Evolutionary conservation across 139 green algal genomes (phyloP).

Genomic region (Volvox reticuliferus): DNA sequence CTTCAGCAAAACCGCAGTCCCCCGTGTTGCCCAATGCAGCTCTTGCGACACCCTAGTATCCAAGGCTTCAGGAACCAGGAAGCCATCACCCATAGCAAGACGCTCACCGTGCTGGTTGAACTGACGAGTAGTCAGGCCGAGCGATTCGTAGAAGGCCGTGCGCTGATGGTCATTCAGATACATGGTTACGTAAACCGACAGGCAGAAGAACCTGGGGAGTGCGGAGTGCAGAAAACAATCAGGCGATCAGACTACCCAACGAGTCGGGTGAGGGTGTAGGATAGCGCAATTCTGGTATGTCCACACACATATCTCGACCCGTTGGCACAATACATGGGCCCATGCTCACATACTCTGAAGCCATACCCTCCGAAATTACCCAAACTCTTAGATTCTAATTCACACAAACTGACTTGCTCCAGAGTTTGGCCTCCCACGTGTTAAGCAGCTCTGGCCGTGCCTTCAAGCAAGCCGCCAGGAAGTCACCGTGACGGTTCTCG

Average conservation of each 20-base stretch:
- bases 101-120: constrained; percentile 90
- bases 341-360: too few relatives aligned
- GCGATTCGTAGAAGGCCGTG: constrained; percentile 90
- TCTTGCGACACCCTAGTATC: too few relatives aligned
- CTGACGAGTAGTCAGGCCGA: constrained; percentile 92
- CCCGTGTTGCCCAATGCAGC: too few relatives aligned
- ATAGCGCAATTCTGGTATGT: too few relatives aligned
- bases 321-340: too few relatives aligned
- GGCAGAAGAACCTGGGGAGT: constrained; percentile 95
- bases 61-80: too few relatives aligned
- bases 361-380: too few relatives aligned
- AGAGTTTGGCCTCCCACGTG: constrained; percentile 80
- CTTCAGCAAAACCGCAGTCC: too few relatives aligned
- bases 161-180: constrained; percentile 98
- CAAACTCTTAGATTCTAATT: too few relatives aligned
- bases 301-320: too few relatives aligned
- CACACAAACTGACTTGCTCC: constrained; percentile 68
- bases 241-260: background rate
- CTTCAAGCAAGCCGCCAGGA: constrained; percentile 96
- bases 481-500: constrained; percentile 86
- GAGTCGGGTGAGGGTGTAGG: background rate
- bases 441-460: constrained; percentile 88
- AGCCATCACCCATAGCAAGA: too few relatives aligned
- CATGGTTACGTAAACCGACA: constrained; percentile 99
- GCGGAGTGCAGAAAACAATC: background rate